Conservation (phyloP, 1,139 yeast genomes). For the Debaryomycetaceae sp. region DNA sequence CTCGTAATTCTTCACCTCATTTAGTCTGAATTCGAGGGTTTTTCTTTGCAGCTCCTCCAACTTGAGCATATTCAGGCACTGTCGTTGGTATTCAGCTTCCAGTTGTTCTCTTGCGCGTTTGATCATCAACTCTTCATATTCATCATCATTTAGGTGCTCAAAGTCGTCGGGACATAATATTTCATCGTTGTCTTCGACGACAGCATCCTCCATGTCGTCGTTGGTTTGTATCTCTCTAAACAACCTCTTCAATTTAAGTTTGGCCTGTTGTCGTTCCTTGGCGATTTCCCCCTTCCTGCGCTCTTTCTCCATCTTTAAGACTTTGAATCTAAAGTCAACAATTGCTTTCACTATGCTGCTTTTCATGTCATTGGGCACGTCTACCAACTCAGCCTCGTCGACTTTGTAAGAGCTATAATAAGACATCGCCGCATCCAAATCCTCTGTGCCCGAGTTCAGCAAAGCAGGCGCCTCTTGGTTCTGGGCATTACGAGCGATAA, state of each 20-base stretch:
- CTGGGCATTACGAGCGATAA: conserved; percentile 17
- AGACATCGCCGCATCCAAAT: conserved; percentile 31
- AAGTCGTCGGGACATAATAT: conserved; percentile 15
- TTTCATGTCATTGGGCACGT: conserved; percentile 55
- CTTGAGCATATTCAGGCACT: conserved; percentile 13
- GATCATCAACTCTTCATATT: conserved; percentile 24
- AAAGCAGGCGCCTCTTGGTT: conserved; percentile 15
- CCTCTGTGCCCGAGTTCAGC: conserved; percentile 26
- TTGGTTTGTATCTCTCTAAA: conserved; percentile 37
- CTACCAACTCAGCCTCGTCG: conserved; percentile 57
- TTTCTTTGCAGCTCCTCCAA: conserved; percentile 18
- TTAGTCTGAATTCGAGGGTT: conserved; percentile 16
- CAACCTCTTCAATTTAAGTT: conserved; percentile 45
- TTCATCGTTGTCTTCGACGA: conserved; percentile 14
- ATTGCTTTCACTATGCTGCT: conserved; percentile 58
- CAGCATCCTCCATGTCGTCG: conserved; percentile 11
- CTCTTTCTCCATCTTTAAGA: conserved; percentile 52
- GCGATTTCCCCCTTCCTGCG: conserved; percentile 49
- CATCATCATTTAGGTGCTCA: conserved; percentile 29
- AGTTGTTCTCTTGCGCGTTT: conserved; percentile 13
- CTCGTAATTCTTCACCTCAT: conserved; percentile 26
- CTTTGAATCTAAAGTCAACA: conserved; percentile 58
- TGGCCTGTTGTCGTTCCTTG: conserved; percentile 50
- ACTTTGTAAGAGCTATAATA: conserved; percentile 46
- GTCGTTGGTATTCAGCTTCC: conserved; percentile 19